A percentile compares a stretch with the other conserved stretches of the same genome.
phyloP scores from a whole-genome alignment of 768 basidiomycete species.

The Epithele typhae region DNA sequence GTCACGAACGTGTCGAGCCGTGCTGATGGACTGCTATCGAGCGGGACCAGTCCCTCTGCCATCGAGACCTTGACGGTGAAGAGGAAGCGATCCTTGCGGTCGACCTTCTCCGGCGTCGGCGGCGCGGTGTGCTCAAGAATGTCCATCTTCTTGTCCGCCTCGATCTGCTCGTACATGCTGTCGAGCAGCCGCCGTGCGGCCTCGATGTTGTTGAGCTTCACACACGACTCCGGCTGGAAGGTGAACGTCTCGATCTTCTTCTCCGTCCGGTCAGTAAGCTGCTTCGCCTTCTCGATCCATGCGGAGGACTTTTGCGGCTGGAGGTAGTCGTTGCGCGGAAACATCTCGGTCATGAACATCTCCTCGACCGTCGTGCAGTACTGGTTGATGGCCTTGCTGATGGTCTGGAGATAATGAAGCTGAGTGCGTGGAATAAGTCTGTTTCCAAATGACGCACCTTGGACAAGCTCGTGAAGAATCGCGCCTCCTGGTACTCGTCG shows the following conservation, averaged over 20 bases:
- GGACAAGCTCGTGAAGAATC: conserved; percentile 84
- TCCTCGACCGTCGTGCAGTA: conserved; percentile 87
- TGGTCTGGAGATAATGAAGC: conserved; percentile 50
- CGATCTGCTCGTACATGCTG: conserved; percentile 88
- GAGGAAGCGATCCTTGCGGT: conserved; percentile 57
- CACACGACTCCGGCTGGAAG: conserved; percentile 89
- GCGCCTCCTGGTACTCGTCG: conserved; percentile 82
- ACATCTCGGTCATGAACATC: conserved; percentile 95
- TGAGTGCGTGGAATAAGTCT: neutral
- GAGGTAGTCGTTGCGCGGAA: conserved; percentile 76
- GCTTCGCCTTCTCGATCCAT: conserved; percentile 83
- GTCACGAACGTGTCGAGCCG: conserved; percentile 90
- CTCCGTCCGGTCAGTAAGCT: conserved; percentile 66
- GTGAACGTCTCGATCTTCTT: conserved; percentile 93
- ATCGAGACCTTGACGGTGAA: conserved; percentile 93
- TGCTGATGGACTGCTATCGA: conserved; percentile 74
- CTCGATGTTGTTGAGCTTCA: conserved; percentile 97
- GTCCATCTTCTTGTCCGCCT: conserved; percentile 81
- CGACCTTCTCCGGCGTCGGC: conserved; percentile 69
- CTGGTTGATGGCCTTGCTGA: conserved; percentile 87
- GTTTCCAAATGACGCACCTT: conserved; percentile 50
- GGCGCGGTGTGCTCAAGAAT: conserved; percentile 54
- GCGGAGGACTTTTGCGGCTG: conserved; percentile 85
- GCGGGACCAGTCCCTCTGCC: conserved; percentile 81
- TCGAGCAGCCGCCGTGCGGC: conserved; percentile 88